These are phyloP conservation scores for Lentinula raphanica DNA, from an alignment of 768 basidiomycete species.

Conservation along the genomic window DNA sequence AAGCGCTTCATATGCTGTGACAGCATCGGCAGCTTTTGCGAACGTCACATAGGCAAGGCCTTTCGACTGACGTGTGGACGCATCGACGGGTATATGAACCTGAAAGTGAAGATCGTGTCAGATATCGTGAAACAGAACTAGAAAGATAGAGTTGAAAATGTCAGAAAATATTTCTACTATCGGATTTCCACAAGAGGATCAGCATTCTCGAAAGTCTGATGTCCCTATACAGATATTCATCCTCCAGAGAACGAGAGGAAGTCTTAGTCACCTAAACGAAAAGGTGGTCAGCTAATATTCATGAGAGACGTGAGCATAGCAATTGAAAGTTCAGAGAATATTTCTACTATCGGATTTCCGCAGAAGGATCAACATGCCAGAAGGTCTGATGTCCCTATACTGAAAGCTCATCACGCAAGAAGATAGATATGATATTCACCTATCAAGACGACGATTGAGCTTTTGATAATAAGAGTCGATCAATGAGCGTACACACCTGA, in stretches of 20 bases:
- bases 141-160: conserved; percentile 30
- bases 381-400: conserved; percentile 67
- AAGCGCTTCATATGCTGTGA: conserved; percentile 70
- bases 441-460: background rate
- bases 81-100: conserved; percentile 48
- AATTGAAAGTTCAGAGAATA: conserved; percentile 27
- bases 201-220: conserved; percentile 37
- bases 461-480: too few relatives aligned
- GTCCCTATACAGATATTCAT: conserved; percentile 37
- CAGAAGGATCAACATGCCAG: conserved; percentile 54
- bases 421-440: background rate
- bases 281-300: background rate
- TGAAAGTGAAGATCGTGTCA: conserved; percentile 16
- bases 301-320: conserved; percentile 22
- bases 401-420: conserved; percentile 33
- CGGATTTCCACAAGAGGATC: conserved; percentile 31
- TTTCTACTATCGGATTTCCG: conserved; percentile 65
- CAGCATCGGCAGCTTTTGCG: conserved; percentile 31
- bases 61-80: conserved; percentile 39
- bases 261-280: conserved; percentile 5
- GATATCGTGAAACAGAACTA: too few relatives aligned
- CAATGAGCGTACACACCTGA: conserved; percentile 53
- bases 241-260: conserved; percentile 7
- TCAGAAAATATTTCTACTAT: conserved; percentile 47
- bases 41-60: conserved; percentile 51